Evolutionary conservation across 331 rosid species (phyloP).

Genomic region (Cucumis variabilis): DNA sequence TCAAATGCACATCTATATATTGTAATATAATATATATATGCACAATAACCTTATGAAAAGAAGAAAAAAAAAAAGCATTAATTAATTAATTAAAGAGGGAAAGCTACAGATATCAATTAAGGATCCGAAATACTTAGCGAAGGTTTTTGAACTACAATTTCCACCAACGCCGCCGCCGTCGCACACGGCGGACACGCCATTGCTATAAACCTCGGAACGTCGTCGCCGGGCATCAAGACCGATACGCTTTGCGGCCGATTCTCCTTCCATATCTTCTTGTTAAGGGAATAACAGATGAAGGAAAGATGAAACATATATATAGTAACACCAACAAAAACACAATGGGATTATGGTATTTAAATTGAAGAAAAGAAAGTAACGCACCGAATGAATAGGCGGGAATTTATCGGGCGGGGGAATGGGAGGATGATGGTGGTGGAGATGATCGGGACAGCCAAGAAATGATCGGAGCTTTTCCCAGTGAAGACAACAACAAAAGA

Average conservation of each 20-base stretch:
- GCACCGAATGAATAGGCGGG: neutral
- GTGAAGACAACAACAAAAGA: constrained; percentile 58
- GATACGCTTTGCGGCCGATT: constrained; percentile 42
- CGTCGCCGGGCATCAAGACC: constrained; percentile 77
- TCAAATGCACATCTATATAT: neutral
- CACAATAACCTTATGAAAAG: neutral
- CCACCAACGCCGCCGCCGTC: constrained; percentile 6
- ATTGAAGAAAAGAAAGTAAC: neutral
- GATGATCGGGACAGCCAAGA: constrained; percentile 28
- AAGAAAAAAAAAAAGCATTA: neutral
- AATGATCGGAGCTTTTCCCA: constrained; percentile 58
- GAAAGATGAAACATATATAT: neutral
- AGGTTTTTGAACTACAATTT: neutral
- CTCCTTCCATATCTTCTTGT: constrained; percentile 39
- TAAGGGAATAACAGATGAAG: neutral
- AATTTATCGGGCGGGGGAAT: constrained; percentile 35
- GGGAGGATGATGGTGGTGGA: constrained; percentile 3
- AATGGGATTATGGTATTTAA: too few relatives aligned
- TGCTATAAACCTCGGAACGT: constrained; percentile 67
- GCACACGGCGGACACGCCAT: constrained; percentile 57
- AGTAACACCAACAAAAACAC: too few relatives aligned
- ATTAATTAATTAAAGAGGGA: neutral
- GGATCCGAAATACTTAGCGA: neutral
- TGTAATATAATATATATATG: neutral
- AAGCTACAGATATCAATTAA: too few relatives aligned